Percentiles rank a stretch among this genome's conserved stretches.
Conservation (phyloP, 352 stramenopile genomes). For the Phytopythium montanum region DNA sequence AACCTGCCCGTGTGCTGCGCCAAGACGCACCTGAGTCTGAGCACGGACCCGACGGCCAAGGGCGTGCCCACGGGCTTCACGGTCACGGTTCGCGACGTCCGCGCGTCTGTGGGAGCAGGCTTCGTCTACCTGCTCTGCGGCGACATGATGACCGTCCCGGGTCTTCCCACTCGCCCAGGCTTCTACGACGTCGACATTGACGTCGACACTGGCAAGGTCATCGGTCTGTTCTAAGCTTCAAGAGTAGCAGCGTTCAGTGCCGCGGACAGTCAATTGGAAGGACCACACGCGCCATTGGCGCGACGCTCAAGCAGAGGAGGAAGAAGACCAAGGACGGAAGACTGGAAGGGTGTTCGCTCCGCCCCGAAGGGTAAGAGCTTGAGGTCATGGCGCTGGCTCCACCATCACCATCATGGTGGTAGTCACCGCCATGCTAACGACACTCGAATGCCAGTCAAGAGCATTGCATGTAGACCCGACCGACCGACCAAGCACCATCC, state of each 20-base stretch:
- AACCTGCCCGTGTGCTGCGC: conserved; percentile 95
- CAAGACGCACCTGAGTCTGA: conserved; percentile 99
- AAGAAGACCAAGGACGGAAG: no score
- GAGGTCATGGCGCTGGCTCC: background rate
- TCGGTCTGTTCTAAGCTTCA: conserved; percentile 89
- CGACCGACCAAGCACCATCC: no score
- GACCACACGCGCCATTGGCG: background rate
- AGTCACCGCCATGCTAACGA: conserved; percentile 3
- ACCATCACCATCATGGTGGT: background rate
- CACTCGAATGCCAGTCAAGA: background rate
- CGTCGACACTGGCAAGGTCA: conserved; percentile 92
- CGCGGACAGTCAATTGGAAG: background rate
- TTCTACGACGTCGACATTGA: conserved; percentile 99
- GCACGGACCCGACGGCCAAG: conserved; percentile 91
- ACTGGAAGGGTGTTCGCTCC: background rate
- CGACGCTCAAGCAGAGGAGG: background rate
- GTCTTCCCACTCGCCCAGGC: conserved; percentile 95
- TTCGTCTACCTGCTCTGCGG: conserved; percentile 95
- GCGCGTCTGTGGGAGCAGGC: conserved; percentile 93
- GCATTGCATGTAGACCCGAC: background rate
- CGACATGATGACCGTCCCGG: conserved; percentile 99
- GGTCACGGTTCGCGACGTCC: conserved; percentile 94
- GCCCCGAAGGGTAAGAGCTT: background rate
- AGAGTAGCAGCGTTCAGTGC: no score
- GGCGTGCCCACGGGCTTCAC: conserved; percentile 93